Percentiles rank a stretch among this genome's conserved stretches.
phyloP scores from a whole-genome alignment of 495 filamentous ascomycete genomes.

The Corynascus novoguineensis region DNA sequence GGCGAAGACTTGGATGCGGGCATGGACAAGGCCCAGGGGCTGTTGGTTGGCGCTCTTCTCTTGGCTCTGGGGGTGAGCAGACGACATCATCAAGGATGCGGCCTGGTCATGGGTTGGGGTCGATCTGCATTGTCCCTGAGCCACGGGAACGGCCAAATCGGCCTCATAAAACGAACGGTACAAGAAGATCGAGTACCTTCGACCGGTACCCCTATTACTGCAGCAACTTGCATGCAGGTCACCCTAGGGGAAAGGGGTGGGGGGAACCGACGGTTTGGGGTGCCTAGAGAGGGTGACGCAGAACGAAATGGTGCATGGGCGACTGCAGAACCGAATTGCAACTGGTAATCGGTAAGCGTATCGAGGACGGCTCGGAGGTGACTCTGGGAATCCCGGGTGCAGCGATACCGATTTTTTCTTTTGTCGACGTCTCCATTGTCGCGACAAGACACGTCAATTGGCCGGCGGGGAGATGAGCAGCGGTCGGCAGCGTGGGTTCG shows the following conservation, averaged over 20 bases:
- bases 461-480: neutral
- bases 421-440: neutral
- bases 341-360: neutral
- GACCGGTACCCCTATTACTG: conserved; percentile 4
- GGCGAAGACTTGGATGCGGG: neutral
- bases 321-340: neutral
- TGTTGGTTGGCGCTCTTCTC: conserved; percentile 4
- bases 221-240: conserved; percentile 6
- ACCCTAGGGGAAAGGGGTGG: neutral
- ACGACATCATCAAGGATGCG: neutral
- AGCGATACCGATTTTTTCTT: neutral
- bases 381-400: neutral
- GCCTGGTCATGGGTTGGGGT: conserved; percentile 3
- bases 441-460: neutral
- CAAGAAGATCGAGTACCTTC: neutral
- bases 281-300: neutral
- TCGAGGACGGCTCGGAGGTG: neutral
- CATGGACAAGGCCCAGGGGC: neutral
- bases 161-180: neutral
- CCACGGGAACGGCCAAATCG: neutral
- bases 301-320: neutral
- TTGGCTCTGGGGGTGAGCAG: neutral
- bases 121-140: conserved; percentile 5
- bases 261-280: neutral
- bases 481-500: neutral